These are phyloP conservation scores for Fusarium burgessii DNA, from an alignment of 2,329 filamentous ascomycete species.

Conservation along the genomic window DNA sequence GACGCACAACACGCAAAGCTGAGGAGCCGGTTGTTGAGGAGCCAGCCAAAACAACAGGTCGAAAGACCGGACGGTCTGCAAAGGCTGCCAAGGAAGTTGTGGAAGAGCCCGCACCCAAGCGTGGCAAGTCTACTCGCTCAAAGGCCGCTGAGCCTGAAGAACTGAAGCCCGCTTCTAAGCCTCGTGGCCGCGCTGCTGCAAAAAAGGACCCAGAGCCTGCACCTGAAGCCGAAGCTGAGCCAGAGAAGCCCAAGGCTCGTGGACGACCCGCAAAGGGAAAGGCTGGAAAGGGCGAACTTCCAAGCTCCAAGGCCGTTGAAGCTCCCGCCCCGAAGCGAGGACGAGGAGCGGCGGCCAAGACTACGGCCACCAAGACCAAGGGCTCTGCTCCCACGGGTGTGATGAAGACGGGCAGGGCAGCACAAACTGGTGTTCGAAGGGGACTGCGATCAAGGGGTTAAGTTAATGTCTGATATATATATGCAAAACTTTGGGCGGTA, in stretches of 20 bases:
- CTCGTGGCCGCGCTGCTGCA: constrained; percentile 27
- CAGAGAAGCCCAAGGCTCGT: constrained; percentile 33
- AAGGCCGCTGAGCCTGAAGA: constrained; percentile 12
- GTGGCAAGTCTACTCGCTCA: constrained; percentile 24
- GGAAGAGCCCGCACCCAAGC: constrained; percentile 20
- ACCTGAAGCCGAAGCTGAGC: not conserved
- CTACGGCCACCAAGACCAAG: constrained; percentile 13
- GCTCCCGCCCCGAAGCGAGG: constrained; percentile 26
- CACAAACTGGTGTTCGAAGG: constrained; percentile 34
- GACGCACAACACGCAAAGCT: constrained; percentile 26
- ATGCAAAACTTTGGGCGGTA: not conserved
- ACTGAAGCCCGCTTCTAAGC: constrained; percentile 8
- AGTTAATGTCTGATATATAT: not conserved
- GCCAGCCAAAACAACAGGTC: constrained; percentile 7
- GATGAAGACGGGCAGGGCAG: constrained; percentile 32
- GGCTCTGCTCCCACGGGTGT: constrained; percentile 33
- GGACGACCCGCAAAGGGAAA: constrained; percentile 36
- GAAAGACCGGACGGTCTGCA: constrained; percentile 18
- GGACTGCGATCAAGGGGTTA: constrained; percentile 37
- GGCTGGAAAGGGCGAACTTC: constrained; percentile 43
- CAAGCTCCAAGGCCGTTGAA: constrained; percentile 24
- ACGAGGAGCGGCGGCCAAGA: constrained; percentile 18
- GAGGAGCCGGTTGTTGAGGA: constrained; percentile 17
- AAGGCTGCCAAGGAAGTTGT: constrained; percentile 19
- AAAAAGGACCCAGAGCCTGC: constrained; percentile 10